Conservation (phyloP, 2,329 filamentous ascomycete species). For the Macrophomina phaseolina region DNA sequence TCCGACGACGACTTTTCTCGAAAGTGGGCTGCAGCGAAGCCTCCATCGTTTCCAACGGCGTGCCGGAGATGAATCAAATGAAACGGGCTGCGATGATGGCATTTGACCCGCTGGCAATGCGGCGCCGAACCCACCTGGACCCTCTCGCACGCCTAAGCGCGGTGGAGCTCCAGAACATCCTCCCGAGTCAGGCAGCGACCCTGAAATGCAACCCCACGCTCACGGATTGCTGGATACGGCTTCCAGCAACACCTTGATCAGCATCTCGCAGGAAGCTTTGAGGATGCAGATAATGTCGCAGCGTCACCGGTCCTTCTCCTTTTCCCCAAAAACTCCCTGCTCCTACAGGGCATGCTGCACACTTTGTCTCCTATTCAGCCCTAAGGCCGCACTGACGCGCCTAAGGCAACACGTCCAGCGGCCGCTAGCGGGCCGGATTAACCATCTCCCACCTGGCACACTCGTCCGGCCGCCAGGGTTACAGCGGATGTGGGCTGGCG, state of each 20-base stretch:
- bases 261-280: conserved; percentile 12
- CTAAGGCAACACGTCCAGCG: background rate
- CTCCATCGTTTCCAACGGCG: background rate
- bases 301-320: background rate
- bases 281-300: conserved; percentile 7
- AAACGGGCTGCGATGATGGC: conserved; percentile 8
- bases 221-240: background rate
- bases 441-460: background rate
- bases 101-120: conserved; percentile 1
- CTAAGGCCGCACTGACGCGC: background rate
- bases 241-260: background rate
- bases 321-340: background rate
- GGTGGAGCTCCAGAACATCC: background rate
- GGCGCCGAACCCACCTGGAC: background rate
- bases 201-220: background rate
- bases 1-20: background rate
- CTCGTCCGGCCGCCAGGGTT: background rate
- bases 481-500: background rate
- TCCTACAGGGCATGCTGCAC: background rate
- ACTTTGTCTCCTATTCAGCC: background rate
- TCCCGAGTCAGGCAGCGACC: background rate
- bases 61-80: background rate
- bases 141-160: background rate
- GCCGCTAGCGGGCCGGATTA: background rate
- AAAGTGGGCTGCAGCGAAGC: background rate